Evolutionary conservation across 176 grass and related monocot genomes (phyloP), one percentile per base, ranked within the genome.

Genomic region (Avena atlantica): DNA sequence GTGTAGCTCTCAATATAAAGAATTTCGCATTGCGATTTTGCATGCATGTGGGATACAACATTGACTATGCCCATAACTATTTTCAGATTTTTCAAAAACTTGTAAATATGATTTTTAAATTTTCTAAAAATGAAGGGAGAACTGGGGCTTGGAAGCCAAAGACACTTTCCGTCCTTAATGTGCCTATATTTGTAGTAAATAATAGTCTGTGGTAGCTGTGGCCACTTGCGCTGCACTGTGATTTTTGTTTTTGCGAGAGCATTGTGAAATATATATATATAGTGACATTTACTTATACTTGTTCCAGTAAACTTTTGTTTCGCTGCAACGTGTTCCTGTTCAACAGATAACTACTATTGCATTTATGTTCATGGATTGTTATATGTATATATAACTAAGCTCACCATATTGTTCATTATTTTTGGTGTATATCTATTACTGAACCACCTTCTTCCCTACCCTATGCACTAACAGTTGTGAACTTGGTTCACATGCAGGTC

Each of bases 291-390:
- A 13, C 11, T 25, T 65, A 21, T 66, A 31, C 14, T 17, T 4
- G 40, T 71, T 60, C 15, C 36, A 29, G 5, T 47, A 12, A 72
- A 12, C 45, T 47, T 47, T 71, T 27, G 78, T 37, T 65, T 51
- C 8, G 6, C 17, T 76, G 44, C 58, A 63, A 75, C 19, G 0
- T 3, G 9, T 47, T 47, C 10, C 12, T 73, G 19, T 62, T 70
- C 21, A 83, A 21, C 68, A 60, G 68, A 75, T 68, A 52, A 81
- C 10, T 67, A 16, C 27, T 20, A 25, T 48, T 27, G 10, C 62
- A 68, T 81, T 49, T 67, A 34, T 51, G 62, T 52, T 48, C 16
- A 81, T 68, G 5, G 15, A 31, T 66, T 81, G 13, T 52, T 49
- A 52, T 52, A 59, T 59, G 19, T 59, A 59, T 64, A 63, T 27